Base-by-base conservation (phyloP, 208 protist species). In the Leishmania aethiopica region DNA sequence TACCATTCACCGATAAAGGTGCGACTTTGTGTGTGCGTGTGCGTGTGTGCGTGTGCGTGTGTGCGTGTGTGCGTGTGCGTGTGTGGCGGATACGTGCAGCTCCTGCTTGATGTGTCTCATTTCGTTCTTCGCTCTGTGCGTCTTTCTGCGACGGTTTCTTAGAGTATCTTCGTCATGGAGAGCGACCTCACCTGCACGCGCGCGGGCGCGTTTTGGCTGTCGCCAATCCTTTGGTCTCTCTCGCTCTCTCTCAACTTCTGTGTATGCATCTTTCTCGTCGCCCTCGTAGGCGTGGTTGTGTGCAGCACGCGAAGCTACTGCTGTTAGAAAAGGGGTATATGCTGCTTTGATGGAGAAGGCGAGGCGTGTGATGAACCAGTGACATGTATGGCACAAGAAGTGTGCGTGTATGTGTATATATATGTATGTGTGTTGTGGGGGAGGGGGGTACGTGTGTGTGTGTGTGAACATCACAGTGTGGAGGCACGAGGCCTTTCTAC, bases 241-340 rank as follows among this genome's bases (percentile, higher is more conserved):
- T 47, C 62, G 77, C 79, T 42, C 73, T 74, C 71, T 37, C 25
- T 57, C 17, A 28, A 17, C 55, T 10, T 59, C 11, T 75, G 71
- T 57, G 45, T n/a, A 53, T 45, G 15, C 64, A 70, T 42, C 35
- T 10, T 45, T 17, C 64, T 15, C n/a, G 64, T 42, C 15, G 7
- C 28, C 10, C 35, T 70, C 64, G 64, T n/a, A 22, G 13, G 22
- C n/a, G 13, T 45, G 64, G 64, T 70, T 42, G 53, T 62, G 57
- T 25, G 25, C 57, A 28, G 66, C 15, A 17, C 66, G 35, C 22
- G 66, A 70, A 35, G n/a, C 64, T 45, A 19, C 35, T 25, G 35
- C 35, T 71, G 51, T 15, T 55, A 22, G 0, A 55, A 55, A 32
- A n/a, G 11, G 57, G 25, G 6, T 62, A 32, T 32, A 6, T 32